A percentile compares a stretch with the other conserved stretches of the same genome.
phyloP scores from a whole-genome alignment of 257 asterid genomes.

The Linaria vulgaris region DNA sequence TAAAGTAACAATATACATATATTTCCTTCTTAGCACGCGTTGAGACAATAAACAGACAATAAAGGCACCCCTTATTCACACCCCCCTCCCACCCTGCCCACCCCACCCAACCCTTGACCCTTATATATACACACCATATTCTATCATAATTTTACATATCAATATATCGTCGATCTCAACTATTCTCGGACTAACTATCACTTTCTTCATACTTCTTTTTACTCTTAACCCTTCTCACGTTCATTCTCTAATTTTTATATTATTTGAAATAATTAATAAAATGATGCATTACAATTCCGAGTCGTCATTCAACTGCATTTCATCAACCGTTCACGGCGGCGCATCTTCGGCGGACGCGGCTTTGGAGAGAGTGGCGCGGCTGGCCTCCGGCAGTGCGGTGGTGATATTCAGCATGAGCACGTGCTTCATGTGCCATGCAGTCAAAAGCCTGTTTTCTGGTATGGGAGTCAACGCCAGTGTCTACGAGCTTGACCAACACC shows the following conservation, averaged over 20 bases:
- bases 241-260: no score
- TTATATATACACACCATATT: constrained; percentile 21
- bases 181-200: constrained; percentile 28
- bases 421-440: constrained; percentile 69
- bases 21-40: constrained; percentile 52
- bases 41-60: constrained; percentile 41
- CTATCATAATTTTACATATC: constrained; percentile 28
- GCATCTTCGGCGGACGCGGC: constrained; percentile 17
- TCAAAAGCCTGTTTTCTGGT: constrained; percentile 50
- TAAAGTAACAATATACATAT: constrained; percentile 35
- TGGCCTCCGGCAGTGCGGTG: constrained; percentile 57
- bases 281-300: constrained; percentile 39
- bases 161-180: constrained; percentile 9
- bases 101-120: constrained; percentile 11
- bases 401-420: constrained; percentile 57
- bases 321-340: constrained; percentile 21
- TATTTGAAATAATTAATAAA: no score
- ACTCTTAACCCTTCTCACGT: no score
- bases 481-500: constrained; percentile 56
- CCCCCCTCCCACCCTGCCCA: background rate
- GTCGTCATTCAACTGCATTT: constrained; percentile 26
- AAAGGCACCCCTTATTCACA: background rate
- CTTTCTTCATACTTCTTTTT: background rate
- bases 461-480: constrained; percentile 66
- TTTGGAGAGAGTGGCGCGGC: constrained; percentile 37